A percentile compares a stretch with the other conserved stretches of the same genome.
Evolutionary conservation across 2,329 filamentous ascomycete genomes (phyloP).

Genomic region (Colletotrichum agaves): DNA sequence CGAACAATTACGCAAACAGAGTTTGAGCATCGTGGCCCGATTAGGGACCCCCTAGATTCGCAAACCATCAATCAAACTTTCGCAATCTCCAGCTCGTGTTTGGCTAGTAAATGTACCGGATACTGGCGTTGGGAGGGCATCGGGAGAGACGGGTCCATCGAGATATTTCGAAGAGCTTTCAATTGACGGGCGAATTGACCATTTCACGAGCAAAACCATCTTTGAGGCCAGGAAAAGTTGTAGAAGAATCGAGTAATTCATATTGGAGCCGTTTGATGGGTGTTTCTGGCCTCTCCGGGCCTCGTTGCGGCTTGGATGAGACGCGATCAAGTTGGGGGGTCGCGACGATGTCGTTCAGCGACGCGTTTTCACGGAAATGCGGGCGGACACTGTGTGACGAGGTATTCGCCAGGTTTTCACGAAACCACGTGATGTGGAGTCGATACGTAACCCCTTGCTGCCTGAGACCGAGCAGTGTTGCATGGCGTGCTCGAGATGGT

Average conservation of each 20-base stretch:
- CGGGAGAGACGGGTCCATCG: conserved; percentile 24
- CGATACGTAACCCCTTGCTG: conserved; percentile 10
- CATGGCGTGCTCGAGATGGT: conserved; percentile 11
- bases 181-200: conserved; percentile 13
- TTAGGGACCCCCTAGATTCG: conserved; percentile 27
- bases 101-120: conserved; percentile 9
- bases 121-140: conserved; percentile 14
- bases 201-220: conserved; percentile 35
- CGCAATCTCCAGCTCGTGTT: conserved; percentile 31
- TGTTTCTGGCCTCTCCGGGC: conserved; percentile 32
- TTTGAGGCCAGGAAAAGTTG: conserved; percentile 26
- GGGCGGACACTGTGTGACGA: conserved; percentile 42
- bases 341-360: conserved; percentile 47
- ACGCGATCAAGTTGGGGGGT: conserved; percentile 40
- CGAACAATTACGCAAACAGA: conserved; percentile 30
- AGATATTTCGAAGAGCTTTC: conserved; percentile 14
- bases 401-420: conserved; percentile 53
- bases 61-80: conserved; percentile 18
- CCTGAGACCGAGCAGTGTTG: conserved; percentile 22
- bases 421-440: conserved; percentile 54
- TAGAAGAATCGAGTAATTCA: conserved; percentile 38
- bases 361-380: conserved; percentile 51
- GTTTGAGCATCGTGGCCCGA: conserved; percentile 18
- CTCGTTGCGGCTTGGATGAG: conserved; percentile 45
- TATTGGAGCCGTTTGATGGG: conserved; percentile 14